A percentile compares a stretch with the other conserved stretches of the same genome.
phyloP scores from a whole-genome alignment of 2,329 filamentous ascomycete genomes.

The Tolypocladium tropicale region DNA sequence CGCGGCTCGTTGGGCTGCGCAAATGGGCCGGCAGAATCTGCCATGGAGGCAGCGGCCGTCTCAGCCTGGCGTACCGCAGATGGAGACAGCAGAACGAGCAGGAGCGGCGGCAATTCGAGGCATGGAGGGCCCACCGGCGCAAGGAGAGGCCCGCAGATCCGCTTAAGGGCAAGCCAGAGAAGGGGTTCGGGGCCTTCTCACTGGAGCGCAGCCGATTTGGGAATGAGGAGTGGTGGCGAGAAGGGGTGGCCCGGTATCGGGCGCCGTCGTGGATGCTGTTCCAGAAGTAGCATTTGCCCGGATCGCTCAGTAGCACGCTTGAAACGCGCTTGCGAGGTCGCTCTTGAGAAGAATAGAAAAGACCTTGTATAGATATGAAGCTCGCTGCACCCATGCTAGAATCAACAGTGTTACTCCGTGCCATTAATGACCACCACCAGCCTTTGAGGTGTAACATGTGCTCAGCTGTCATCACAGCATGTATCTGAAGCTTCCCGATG shows the following conservation, averaged over 20 bases:
- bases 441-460: no score
- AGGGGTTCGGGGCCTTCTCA: constrained; percentile 13
- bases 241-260: constrained; percentile 20
- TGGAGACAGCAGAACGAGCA: constrained; percentile 15
- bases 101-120: constrained; percentile 15
- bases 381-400: not conserved
- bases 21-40: constrained; percentile 18
- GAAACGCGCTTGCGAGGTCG: not conserved
- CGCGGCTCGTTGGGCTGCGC: constrained; percentile 14
- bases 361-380: not conserved
- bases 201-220: constrained; percentile 12
- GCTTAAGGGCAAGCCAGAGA: constrained; percentile 13
- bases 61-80: constrained; percentile 14
- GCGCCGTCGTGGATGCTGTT: constrained; percentile 23
- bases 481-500: constrained; percentile 29
- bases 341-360: not conserved
- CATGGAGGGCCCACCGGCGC: constrained; percentile 17
- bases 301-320: not conserved
- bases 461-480: constrained; percentile 26
- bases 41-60: constrained; percentile 12
- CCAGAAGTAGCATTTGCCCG: constrained; percentile 3
- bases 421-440: not conserved
- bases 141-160: constrained; percentile 12
- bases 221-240: constrained; percentile 24
- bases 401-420: not conserved